These are phyloP conservation scores for Aspergillus novofumigatus DNA, from an alignment of 2,329 filamentous ascomycete genomes.

Conservation along the genomic window DNA sequence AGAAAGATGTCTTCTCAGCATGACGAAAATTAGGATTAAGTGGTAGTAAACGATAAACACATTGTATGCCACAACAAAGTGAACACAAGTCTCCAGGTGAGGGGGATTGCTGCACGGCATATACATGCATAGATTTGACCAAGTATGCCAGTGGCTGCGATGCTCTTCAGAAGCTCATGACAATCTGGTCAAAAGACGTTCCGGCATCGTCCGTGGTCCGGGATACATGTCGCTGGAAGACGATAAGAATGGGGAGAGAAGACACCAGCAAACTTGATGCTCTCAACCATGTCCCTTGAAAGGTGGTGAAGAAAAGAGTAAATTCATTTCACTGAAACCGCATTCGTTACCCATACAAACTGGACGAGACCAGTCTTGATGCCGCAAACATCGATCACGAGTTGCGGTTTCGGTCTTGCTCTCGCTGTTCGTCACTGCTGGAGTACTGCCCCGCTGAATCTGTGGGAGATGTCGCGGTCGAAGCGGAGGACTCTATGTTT, in stretches of 20 bases:
- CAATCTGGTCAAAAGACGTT: slow-evolving; percentile 1
- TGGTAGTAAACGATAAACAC: not conserved
- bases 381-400: slow-evolving; percentile 11
- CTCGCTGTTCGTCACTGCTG: slow-evolving; percentile 23
- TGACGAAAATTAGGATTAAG: not conserved
- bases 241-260: slow-evolving; percentile 6
- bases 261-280: slow-evolving; percentile 14
- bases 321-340: slow-evolving; percentile 14
- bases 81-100: not conserved
- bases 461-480: slow-evolving; percentile 18
- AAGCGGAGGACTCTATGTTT: slow-evolving; percentile 10
- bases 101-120: not conserved
- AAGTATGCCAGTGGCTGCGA: not conserved
- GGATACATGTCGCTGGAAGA: slow-evolving; percentile 6
- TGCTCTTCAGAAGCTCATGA: not conserved
- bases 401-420: slow-evolving; percentile 11
- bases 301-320: slow-evolving; percentile 11
- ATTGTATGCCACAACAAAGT: not conserved
- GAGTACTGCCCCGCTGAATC: slow-evolving; percentile 19
- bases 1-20: not conserved
- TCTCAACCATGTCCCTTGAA: slow-evolving; percentile 14
- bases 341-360: slow-evolving; percentile 12
- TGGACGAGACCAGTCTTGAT: slow-evolving; percentile 9
- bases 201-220: slow-evolving; percentile 8
- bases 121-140: not conserved